Conservation (phyloP, 768 basidiomycete species). For the Lanmaoa pseudosensibilis region DNA sequence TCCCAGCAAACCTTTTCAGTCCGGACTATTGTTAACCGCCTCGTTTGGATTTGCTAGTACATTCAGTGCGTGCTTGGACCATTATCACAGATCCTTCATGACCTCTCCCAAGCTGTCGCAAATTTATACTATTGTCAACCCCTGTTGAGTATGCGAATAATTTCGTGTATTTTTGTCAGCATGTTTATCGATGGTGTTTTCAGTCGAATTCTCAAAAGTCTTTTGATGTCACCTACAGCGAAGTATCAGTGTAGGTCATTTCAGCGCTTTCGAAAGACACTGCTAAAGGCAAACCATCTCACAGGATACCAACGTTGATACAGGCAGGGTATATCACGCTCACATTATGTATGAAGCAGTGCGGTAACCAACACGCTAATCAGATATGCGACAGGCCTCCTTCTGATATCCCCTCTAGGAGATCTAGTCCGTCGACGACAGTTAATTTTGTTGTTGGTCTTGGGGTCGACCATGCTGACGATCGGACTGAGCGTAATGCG, state of each 20-base stretch:
- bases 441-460: slow-evolving; percentile 59
- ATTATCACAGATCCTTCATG: not conserved
- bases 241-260: slow-evolving; percentile 34
- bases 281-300: slow-evolving; percentile 4
- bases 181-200: not conserved
- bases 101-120: slow-evolving; percentile 47
- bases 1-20: slow-evolving; percentile 49
- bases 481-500: slow-evolving; percentile 70
- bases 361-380: not conserved
- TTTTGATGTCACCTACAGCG: slow-evolving; percentile 38
- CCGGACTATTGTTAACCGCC: slow-evolving; percentile 52
- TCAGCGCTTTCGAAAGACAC: not conserved
- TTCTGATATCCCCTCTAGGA: slow-evolving; percentile 79
- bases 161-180: not conserved
- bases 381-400: slow-evolving; percentile 70
- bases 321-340: slow-evolving; percentile 57
- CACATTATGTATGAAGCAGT: not conserved
- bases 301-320: slow-evolving; percentile 61
- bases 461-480: slow-evolving; percentile 55
- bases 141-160: slow-evolving; percentile 54
- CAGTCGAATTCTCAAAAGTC: slow-evolving; percentile 38
- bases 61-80: slow-evolving; percentile 24
- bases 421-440: slow-evolving; percentile 78
- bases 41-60: slow-evolving; percentile 67
- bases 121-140: slow-evolving; percentile 87